Conservation (phyloP, 83 land plant species). For the Picea engelmannii region DNA sequence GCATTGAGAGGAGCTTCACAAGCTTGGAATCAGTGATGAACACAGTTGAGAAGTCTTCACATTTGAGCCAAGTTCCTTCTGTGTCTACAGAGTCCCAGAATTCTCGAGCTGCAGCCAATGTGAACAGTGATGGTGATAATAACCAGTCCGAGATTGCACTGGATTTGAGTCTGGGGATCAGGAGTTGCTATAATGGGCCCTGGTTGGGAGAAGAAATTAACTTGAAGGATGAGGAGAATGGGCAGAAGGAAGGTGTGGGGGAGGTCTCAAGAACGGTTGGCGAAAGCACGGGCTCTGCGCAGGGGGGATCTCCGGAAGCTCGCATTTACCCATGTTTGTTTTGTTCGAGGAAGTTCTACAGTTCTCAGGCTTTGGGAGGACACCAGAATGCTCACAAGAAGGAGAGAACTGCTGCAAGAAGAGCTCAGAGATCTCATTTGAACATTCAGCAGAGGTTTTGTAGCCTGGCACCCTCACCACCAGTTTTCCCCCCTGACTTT, state of each 20-base stretch:
- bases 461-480: constrained; percentile 12
- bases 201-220: background rate
- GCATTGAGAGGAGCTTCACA: constrained; percentile 7
- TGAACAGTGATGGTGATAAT: constrained; percentile 8
- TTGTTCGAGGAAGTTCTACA: constrained; percentile 53
- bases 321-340: constrained; percentile 51
- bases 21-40: constrained; percentile 18
- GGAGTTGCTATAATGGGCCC: constrained; percentile 3
- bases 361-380: constrained; percentile 62
- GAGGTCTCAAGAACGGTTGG: constrained; percentile 11
- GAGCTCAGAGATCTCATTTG: constrained; percentile 24
- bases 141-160: constrained; percentile 12
- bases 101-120: constrained; percentile 3
- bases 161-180: constrained; percentile 17
- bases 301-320: constrained; percentile 14
- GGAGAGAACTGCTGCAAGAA: constrained; percentile 43
- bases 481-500: constrained; percentile 13
- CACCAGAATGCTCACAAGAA: constrained; percentile 66
- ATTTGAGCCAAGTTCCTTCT: constrained; percentile 11
- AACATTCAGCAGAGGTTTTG: constrained; percentile 21
- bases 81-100: constrained; percentile 11
- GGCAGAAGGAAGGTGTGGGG: background rate
- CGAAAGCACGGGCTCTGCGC: constrained; percentile 15
- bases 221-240: background rate
- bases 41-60: background rate